phyloP scores from a whole-genome alignment of 2,329 filamentous ascomycete genomes.

The Fusarium bactridioides region DNA sequence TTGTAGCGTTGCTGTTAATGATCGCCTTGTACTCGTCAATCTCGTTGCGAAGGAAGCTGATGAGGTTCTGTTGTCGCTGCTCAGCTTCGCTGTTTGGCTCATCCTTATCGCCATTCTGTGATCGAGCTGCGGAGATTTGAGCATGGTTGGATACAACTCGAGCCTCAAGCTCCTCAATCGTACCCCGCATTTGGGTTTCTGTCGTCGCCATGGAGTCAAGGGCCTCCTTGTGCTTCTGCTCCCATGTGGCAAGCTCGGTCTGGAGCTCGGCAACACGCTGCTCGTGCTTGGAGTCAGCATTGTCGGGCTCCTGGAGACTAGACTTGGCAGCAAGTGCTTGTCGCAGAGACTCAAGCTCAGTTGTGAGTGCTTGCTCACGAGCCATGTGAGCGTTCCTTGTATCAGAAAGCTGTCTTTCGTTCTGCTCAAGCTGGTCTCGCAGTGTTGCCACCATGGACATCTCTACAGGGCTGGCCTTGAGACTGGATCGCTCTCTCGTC shows the following conservation, averaged over 20 bases:
- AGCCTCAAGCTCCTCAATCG: conserved; percentile 75
- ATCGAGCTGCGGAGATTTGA: conserved; percentile 55
- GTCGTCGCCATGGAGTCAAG: conserved; percentile 75
- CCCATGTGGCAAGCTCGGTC: conserved; percentile 76
- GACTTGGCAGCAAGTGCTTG: conserved; percentile 52
- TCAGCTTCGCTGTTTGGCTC: conserved; percentile 57
- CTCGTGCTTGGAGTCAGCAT: conserved; percentile 54
- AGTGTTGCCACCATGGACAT: conserved; percentile 89
- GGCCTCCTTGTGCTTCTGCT: conserved; percentile 75
- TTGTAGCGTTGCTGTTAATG: conserved; percentile 72
- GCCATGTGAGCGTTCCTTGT: conserved; percentile 76
- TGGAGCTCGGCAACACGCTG: conserved; percentile 72
- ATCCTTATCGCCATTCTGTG: conserved; percentile 48
- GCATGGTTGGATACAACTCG: conserved; percentile 63
- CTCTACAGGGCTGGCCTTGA: conserved; percentile 85
- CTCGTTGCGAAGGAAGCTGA: conserved; percentile 72
- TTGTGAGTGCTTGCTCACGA: conserved; percentile 77
- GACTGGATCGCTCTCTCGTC: conserved; percentile 89
- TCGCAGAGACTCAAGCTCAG: conserved; percentile 75
- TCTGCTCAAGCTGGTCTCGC: conserved; percentile 87
- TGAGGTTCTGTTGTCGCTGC: conserved; percentile 65
- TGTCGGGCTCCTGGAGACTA: conserved; percentile 41
- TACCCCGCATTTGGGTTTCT: conserved; percentile 75
- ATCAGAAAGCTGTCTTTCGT: conserved; percentile 78
- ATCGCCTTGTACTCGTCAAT: conserved; percentile 83